These are phyloP conservation scores for Cymbidium sinense DNA, from an alignment of 106 monocot genomes.

Conservation along the genomic window DNA sequence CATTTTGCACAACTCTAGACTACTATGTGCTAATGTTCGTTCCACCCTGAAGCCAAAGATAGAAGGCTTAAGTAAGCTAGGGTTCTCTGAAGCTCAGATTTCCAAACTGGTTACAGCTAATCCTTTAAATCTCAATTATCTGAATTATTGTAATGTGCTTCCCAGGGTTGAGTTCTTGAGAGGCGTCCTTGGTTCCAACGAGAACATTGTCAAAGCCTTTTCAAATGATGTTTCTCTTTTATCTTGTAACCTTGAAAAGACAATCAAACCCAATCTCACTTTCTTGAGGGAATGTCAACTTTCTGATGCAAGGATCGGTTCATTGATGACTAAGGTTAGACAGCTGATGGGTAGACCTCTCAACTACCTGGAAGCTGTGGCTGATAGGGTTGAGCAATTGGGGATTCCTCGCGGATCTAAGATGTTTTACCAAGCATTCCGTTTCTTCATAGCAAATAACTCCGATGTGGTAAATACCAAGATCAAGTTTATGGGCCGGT, in stretches of 20 bases:
- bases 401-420: neutral
- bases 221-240: neutral
- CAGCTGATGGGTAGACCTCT: constrained; percentile 5
- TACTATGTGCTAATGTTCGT: constrained; percentile 20
- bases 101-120: neutral
- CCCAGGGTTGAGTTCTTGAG: constrained; percentile 9
- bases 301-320: neutral
- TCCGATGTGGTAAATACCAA: neutral
- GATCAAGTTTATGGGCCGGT: neutral
- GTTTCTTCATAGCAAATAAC: too few relatives aligned
- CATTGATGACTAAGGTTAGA: neutral
- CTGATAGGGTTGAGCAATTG: constrained; percentile 1
- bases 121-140: neutral
- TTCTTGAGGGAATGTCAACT: constrained; percentile 16
- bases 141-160: neutral
- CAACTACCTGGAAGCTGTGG: neutral
- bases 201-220: neutral
- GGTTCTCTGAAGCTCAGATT: constrained; percentile 16
- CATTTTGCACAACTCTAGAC: neutral
- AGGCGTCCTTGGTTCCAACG: neutral
- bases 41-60: constrained; percentile 23
- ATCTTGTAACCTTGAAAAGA: neutral
- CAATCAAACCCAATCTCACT: constrained; percentile 4
- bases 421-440: neutral
- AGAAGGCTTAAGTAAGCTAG: constrained; percentile 5